Conservation (phyloP, 2,329 filamentous ascomycete species). For the Arthrobotrys iridis region DNA sequence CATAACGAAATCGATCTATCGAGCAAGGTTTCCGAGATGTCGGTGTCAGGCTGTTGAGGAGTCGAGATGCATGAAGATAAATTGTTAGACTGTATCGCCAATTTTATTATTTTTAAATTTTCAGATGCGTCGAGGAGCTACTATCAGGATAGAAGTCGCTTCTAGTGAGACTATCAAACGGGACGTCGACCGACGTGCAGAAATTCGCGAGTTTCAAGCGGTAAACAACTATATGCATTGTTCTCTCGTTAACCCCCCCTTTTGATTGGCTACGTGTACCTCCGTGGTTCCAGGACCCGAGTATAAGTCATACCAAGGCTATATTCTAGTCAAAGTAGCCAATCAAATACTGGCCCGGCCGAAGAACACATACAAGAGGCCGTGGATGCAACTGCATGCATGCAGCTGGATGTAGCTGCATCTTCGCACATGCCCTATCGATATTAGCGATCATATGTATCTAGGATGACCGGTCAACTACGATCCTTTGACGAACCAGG, state of each 20-base stretch:
- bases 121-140: background rate
- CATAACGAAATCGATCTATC: no score
- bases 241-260: background rate
- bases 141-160: background rate
- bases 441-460: background rate
- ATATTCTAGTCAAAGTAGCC: no score
- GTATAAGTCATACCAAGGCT: no score
- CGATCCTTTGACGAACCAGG: background rate
- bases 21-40: no score
- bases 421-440: background rate
- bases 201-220: background rate
- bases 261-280: no score
- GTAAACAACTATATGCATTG: slow-evolving; percentile 1
- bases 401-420: background rate
- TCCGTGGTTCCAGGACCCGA: no score
- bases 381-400: background rate
- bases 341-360: background rate
- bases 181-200: background rate
- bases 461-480: background rate
- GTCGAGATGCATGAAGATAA: no score
- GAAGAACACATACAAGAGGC: background rate
- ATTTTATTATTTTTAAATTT: background rate
- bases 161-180: background rate
- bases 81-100: no score
- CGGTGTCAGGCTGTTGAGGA: no score